Evolutionary conservation across 805 yeast species (phyloP), one percentile per base, ranked within the genome.

Genomic region (Clavispora asparagi): DNA sequence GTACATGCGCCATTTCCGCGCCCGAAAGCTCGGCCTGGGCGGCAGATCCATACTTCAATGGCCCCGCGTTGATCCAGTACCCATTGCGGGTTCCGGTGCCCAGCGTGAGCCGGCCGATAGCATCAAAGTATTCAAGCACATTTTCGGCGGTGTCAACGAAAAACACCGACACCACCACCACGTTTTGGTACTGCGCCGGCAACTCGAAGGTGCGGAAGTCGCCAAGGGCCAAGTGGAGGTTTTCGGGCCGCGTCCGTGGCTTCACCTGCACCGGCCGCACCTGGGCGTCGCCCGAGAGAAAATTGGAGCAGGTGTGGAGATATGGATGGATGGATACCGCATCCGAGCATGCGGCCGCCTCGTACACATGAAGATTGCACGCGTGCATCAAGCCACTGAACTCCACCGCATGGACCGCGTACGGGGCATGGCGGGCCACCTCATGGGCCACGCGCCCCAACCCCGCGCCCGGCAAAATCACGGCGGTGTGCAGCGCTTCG

Each of bases 111-210:
- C 62, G 56, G 46, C 77, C 76, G 32, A 92, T 81, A 1, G 84
- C 65, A 44, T 84, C 85, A 45, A 92, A 63, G 62, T 91, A 91
- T 36, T 81, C 83, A 51, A 92, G 71, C 41, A 88, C 60, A 58
- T 91, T 87, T 56, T 88, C 95, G 0, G 97, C 97, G 0, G 98
- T 92, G 64, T 92, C 98, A 26, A 92, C 72, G 65, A 92, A 91
- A 59, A 85, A 92, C 5, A 84, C 85, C 0, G 87, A 75, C 4
- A 83, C 78, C 1, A 86, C 70, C 6, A 84, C 75, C 17, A 85
- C 65, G 46, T 74, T 74, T 2, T 77, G 74, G 39, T 69, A 67
- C 9, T 49, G 45, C 4, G 63, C 53, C 0, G 63, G 59, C 5
- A 72, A 44, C 1, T 64, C 60, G 54, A 85, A 81, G 42, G 71